Percentiles rank a stretch among this genome's conserved stretches.
Evolutionary conservation across 768 basidiomycete species (phyloP).

Genomic region (Amanita brunnescens): DNA sequence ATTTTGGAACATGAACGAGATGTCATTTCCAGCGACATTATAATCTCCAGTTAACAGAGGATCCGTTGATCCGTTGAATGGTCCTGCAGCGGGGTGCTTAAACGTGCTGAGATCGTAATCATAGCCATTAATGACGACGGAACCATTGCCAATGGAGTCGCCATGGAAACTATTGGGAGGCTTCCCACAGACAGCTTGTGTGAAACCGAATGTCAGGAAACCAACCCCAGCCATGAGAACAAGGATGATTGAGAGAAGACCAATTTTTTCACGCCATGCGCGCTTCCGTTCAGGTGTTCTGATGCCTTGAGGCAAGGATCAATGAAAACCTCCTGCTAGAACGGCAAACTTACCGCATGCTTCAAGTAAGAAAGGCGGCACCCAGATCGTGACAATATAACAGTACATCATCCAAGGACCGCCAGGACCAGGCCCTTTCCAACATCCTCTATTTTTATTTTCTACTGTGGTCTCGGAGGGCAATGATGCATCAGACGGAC

Average conservation of each 20-base stretch:
- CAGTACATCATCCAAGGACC: conserved; percentile 96
- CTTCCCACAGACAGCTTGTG: conserved; percentile 83
- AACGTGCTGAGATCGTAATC: conserved; percentile 89
- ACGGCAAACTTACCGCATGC: conserved; percentile 57
- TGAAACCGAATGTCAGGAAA: conserved; percentile 98
- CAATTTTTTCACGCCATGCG: conserved; percentile 99
- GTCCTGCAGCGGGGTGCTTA: conserved; percentile 64
- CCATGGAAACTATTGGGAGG: conserved; percentile 79
- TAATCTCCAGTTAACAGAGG: conserved; percentile 74
- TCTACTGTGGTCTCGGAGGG: conserved; percentile 27
- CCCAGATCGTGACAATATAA: conserved; percentile 69
- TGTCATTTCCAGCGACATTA: conserved; percentile 80
- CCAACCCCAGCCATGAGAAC: conserved; percentile 90
- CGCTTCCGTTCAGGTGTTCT: conserved; percentile 87
- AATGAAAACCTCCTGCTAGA: not conserved
- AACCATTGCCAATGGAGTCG: conserved; percentile 67
- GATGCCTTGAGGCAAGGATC: conserved; percentile 48
- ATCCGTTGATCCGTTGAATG: conserved; percentile 75
- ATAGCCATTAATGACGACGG: conserved; percentile 90
- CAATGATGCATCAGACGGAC: conserved; percentile 32
- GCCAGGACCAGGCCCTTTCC: conserved; percentile 82
- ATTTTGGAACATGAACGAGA: conserved; percentile 92
- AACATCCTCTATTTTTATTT: conserved; percentile 41
- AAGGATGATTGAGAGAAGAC: conserved; percentile 73
- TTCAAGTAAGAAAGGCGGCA: conserved; percentile 72